Conservation (phyloP, 1,284 basidiomycete species). For the Tilletia setariae region DNA sequence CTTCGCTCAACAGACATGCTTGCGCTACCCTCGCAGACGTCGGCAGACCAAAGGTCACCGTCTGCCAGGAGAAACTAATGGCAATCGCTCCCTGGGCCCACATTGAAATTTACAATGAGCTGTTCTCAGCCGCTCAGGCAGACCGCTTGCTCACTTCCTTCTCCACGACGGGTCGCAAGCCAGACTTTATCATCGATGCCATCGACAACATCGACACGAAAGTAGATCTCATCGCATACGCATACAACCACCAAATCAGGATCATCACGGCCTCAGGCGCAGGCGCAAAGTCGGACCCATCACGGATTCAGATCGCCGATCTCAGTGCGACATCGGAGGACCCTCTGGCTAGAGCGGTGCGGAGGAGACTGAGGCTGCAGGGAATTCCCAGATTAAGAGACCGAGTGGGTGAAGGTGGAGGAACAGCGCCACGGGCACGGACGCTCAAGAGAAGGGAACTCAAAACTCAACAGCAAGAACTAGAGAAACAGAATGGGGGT, state of each 20-base stretch:
- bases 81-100: constrained; percentile 67
- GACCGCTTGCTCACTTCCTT: constrained; percentile 23
- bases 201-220: constrained; percentile 97
- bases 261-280: constrained; percentile 93
- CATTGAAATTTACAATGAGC: constrained; percentile 59
- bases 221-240: constrained; percentile 52
- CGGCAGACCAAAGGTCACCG: constrained; percentile 86
- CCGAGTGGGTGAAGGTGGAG: neutral
- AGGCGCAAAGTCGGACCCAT: constrained; percentile 92
- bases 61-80: constrained; percentile 69
- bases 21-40: constrained; percentile 87
- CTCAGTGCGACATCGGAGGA: constrained; percentile 91
- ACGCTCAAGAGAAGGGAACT: constrained; percentile 24
- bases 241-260: constrained; percentile 42
- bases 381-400: constrained; percentile 37
- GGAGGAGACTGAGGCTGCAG: constrained; percentile 67
- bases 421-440: neutral
- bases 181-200: constrained; percentile 51
- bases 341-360: constrained; percentile 85
- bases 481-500: neutral
- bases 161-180: constrained; percentile 14
- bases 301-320: constrained; percentile 87
- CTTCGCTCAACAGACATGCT: constrained; percentile 68
- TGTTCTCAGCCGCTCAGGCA: constrained; percentile 30
- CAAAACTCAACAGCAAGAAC: neutral